Conservation (phyloP, 179 eudicot genomes). For the Spinacia oleracea region DNA sequence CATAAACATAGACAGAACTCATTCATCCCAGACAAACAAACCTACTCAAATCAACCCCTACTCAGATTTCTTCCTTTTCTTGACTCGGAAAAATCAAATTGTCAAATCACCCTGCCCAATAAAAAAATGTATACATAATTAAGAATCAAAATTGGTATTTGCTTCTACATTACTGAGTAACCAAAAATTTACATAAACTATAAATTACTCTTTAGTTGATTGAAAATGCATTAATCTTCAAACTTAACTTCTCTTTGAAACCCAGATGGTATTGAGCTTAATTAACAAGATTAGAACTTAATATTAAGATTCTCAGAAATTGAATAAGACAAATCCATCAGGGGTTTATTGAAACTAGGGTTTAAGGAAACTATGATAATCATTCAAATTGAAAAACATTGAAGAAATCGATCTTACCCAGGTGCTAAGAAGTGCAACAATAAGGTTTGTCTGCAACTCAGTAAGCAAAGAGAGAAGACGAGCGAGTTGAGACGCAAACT, state of each 20-base stretch:
- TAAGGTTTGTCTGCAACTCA: not conserved
- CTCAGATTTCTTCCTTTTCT: slow-evolving; percentile 4
- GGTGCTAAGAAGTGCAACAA: not conserved
- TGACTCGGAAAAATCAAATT: not conserved
- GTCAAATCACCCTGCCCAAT: not conserved
- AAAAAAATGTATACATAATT: not conserved
- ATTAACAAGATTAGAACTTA: not conserved
- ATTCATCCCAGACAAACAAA: slow-evolving; percentile 4
- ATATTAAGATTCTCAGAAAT: not conserved
- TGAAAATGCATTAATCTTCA: slow-evolving; percentile 1
- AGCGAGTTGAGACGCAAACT: not conserved
- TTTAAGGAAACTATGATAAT: slow-evolving; percentile 5
- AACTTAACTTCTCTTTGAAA: not conserved
- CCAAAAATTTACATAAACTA: not conserved
- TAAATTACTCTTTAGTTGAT: not conserved
- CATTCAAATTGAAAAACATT: not conserved
- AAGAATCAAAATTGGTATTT: not conserved
- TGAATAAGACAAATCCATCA: not conserved
- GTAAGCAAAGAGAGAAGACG: not conserved
- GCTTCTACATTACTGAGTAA: too few relatives aligned
- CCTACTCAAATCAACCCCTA: slow-evolving; percentile 1
- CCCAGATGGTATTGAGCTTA: not conserved
- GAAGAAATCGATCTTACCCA: not conserved
- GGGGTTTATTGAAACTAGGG: slow-evolving; percentile 5
- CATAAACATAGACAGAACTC: not conserved